These are phyloP conservation scores for Draba incana DNA, from an alignment of 345 rosid species.

Conservation along the genomic window DNA sequence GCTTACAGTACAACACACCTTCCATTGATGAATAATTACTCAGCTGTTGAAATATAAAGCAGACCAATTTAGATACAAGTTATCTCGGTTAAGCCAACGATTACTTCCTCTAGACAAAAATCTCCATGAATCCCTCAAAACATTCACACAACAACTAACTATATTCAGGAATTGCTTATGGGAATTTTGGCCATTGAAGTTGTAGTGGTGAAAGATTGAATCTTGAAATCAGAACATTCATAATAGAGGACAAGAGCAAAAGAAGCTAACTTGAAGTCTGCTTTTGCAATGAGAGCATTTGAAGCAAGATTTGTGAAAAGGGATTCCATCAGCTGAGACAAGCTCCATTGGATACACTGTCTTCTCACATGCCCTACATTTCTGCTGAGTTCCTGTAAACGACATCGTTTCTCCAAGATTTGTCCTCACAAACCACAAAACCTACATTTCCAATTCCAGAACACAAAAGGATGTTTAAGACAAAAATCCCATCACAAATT, in stretches of 20 bases:
- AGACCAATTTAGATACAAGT: neutral
- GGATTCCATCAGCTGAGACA: constrained; percentile 86
- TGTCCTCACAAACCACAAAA: neutral
- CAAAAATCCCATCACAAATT: neutral
- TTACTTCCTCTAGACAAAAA: neutral
- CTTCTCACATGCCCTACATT: constrained; percentile 96
- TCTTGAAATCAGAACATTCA: neutral
- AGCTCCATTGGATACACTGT: constrained; percentile 96
- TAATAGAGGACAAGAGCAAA: neutral
- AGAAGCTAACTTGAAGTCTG: constrained; percentile 64
- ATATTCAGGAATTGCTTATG: neutral
- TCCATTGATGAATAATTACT: constrained; percentile 98
- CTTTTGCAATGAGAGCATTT: constrained; percentile 97
- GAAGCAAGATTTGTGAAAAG: constrained; percentile 94
- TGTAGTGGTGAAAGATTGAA: neutral
- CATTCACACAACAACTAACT: constrained; percentile 7
- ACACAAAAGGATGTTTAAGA: constrained; percentile 6
- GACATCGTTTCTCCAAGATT: constrained; percentile 58
- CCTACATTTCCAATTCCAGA: constrained; percentile 22
- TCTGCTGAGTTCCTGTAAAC: constrained; percentile 91
- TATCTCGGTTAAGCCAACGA: neutral
- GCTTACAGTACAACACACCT: constrained; percentile 94
- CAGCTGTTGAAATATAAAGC: constrained; percentile 49
- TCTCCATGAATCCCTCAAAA: neutral
- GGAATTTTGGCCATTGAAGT: neutral